Percentiles rank a stretch among this genome's conserved stretches.
Conservation (phyloP, 2,329 filamentous ascomycete genomes). For the Leptoxyphium fumago region DNA sequence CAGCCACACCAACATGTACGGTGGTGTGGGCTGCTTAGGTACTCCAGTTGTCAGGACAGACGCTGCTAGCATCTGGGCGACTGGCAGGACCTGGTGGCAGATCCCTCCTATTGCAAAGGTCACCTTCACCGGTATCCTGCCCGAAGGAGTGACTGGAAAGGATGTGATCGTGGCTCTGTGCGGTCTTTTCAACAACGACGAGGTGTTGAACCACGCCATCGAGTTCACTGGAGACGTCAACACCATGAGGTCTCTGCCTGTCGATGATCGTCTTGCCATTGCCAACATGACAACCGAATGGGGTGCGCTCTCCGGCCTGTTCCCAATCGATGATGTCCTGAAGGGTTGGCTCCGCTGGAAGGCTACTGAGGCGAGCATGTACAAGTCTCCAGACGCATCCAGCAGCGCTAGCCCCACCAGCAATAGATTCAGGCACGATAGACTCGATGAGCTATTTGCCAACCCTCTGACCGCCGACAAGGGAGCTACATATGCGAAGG, state of each 20-base stretch:
- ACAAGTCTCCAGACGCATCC: constrained; percentile 24
- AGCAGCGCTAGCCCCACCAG: constrained; percentile 33
- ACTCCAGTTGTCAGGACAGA: constrained; percentile 79
- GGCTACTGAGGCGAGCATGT: constrained; percentile 56
- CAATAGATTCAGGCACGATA: constrained; percentile 54
- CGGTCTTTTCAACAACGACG: constrained; percentile 70
- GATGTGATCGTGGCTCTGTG: constrained; percentile 87
- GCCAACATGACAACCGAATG: constrained; percentile 74
- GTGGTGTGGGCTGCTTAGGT: constrained; percentile 61
- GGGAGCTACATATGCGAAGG: constrained; percentile 69
- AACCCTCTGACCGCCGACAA: constrained; percentile 57
- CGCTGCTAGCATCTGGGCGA: constrained; percentile 74
- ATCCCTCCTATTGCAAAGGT: constrained; percentile 72
- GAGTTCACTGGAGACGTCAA: constrained; percentile 74
- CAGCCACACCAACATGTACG: constrained; percentile 70
- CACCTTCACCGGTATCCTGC: constrained; percentile 60
- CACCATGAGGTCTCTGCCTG: constrained; percentile 55
- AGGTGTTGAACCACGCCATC: constrained; percentile 81
- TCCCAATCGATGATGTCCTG: constrained; percentile 64
- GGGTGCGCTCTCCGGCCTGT: constrained; percentile 59
- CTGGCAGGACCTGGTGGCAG: constrained; percentile 74
- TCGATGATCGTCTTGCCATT: constrained; percentile 63
- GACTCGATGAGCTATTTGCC: constrained; percentile 56
- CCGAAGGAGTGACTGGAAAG: constrained; percentile 73
- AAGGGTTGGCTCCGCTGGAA: constrained; percentile 61